These are phyloP conservation scores for Kernera saxatilis DNA, from an alignment of 345 rosid genomes.

Conservation along the genomic window DNA sequence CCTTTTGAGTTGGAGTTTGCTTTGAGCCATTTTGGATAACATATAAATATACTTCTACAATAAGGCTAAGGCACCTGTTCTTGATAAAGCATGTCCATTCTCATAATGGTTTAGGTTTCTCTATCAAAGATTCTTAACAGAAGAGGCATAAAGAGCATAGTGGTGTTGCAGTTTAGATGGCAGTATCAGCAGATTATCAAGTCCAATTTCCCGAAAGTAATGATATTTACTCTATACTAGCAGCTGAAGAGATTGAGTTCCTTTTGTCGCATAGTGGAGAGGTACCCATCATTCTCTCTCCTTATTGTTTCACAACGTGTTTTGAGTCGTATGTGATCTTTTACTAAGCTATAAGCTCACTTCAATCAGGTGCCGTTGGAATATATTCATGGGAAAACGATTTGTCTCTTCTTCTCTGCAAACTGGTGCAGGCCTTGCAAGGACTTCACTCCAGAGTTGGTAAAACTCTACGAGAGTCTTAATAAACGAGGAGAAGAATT, in stretches of 20 bases:
- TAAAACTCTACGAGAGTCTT: conserved; percentile 46
- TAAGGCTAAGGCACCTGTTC: background rate
- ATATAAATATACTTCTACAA: background rate
- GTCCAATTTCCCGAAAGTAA: conserved; percentile 12
- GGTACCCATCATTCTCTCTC: conserved; percentile 27
- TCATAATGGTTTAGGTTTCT: conserved; percentile 9
- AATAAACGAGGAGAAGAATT: conserved; percentile 40
- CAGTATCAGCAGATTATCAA: conserved; percentile 26
- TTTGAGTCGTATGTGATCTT: background rate
- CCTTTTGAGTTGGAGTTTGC: background rate
- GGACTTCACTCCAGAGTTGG: conserved; percentile 53
- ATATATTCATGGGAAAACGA: conserved; percentile 40
- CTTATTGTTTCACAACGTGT: background rate
- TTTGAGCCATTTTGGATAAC: background rate
- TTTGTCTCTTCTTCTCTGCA: conserved; percentile 76
- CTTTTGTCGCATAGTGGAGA: conserved; percentile 48
- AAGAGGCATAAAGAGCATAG: background rate
- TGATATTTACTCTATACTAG: conserved; percentile 38
- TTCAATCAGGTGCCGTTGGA: conserved; percentile 52
- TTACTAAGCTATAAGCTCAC: background rate
- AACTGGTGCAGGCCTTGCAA: conserved; percentile 89
- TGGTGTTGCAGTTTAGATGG: conserved; percentile 34
- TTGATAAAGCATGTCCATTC: background rate
- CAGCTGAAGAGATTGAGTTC: conserved; percentile 54
- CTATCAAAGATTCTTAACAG: background rate